These are phyloP conservation scores for Botrytis aclada DNA, from an alignment of 2,329 filamentous ascomycete genomes.

Conservation along the genomic window DNA sequence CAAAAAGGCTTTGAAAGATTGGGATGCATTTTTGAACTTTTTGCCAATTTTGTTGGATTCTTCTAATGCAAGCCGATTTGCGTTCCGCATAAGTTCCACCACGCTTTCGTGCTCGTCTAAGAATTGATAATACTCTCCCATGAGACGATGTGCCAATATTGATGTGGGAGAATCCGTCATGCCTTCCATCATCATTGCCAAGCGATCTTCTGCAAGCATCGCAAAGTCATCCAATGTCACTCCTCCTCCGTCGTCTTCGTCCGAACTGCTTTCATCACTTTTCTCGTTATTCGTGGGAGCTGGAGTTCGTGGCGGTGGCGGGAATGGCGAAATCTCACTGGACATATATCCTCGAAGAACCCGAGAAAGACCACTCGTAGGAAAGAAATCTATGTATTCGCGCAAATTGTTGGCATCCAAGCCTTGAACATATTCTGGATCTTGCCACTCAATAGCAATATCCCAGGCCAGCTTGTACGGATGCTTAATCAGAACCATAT, in stretches of 20 bases:
- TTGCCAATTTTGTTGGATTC: constrained; percentile 68
- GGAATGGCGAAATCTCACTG: constrained; percentile 80
- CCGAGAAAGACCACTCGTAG: constrained; percentile 76
- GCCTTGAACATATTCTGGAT: constrained; percentile 68
- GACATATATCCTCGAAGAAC: constrained; percentile 79
- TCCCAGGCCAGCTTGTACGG: constrained; percentile 89
- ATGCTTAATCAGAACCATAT: constrained; percentile 96
- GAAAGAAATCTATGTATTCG: constrained; percentile 81
- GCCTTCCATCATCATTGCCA: constrained; percentile 77
- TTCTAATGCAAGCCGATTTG: constrained; percentile 56
- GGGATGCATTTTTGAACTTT: constrained; percentile 63
- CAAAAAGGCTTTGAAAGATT: constrained; percentile 73
- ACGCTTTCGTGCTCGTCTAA: constrained; percentile 82
- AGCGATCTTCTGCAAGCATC: constrained; percentile 71
- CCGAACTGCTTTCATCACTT: constrained; percentile 51
- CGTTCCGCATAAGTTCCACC: constrained; percentile 76
- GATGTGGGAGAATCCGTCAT: constrained; percentile 63
- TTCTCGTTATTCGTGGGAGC: constrained; percentile 39
- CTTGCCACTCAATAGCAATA: constrained; percentile 84
- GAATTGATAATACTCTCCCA: constrained; percentile 78
- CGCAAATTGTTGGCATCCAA: constrained; percentile 76
- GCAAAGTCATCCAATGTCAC: constrained; percentile 53
- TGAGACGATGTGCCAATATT: constrained; percentile 75
- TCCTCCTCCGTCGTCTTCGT: constrained; percentile 55
- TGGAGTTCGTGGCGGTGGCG: constrained; percentile 54